Evolutionary conservation across 345 rosid species (phyloP).

Genomic region (Salix suchowensis): DNA sequence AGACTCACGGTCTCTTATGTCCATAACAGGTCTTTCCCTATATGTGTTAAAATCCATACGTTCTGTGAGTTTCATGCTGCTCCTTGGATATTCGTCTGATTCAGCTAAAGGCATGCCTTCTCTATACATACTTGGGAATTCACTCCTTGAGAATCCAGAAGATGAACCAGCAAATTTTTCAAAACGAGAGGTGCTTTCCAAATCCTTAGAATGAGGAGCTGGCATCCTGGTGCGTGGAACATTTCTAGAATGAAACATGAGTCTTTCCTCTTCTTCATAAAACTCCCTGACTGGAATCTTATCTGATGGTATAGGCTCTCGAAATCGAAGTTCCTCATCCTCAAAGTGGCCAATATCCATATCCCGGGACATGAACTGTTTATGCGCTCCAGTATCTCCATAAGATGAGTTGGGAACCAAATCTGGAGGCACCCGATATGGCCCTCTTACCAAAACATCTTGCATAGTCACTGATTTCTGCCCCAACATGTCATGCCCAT

Average conservation of each 20-base stretch:
- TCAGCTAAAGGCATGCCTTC: constrained; percentile 31
- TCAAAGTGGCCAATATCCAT: constrained; percentile 24
- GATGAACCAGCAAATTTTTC: constrained; percentile 35
- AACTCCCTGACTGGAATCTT: constrained; percentile 22
- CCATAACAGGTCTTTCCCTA: constrained; percentile 26
- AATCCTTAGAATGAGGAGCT: constrained; percentile 29
- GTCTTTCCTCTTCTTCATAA: constrained; percentile 34
- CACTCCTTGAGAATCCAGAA: constrained; percentile 29
- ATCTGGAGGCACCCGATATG: constrained; percentile 25
- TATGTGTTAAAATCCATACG: constrained; percentile 20
- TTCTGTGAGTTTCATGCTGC: constrained; percentile 30
- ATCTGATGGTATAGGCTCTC: constrained; percentile 30
- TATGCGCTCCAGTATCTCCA: constrained; percentile 27
- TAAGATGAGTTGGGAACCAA: constrained; percentile 30
- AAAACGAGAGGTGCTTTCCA: constrained; percentile 21
- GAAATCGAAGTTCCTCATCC: constrained; percentile 32
- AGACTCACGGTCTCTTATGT: constrained; percentile 29
- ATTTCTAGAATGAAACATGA: constrained; percentile 31
- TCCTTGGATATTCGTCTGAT: constrained; percentile 33
- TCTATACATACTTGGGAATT: constrained; percentile 23
- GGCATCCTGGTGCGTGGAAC: constrained; percentile 21
- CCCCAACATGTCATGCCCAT: constrained; percentile 23
- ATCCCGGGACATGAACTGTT: constrained; percentile 16
- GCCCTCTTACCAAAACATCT: constrained; percentile 28
- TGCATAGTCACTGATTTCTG: constrained; percentile 33